Conservation (phyloP, 2,329 filamentous ascomycete species). For the Coleophoma cylindrospora region DNA sequence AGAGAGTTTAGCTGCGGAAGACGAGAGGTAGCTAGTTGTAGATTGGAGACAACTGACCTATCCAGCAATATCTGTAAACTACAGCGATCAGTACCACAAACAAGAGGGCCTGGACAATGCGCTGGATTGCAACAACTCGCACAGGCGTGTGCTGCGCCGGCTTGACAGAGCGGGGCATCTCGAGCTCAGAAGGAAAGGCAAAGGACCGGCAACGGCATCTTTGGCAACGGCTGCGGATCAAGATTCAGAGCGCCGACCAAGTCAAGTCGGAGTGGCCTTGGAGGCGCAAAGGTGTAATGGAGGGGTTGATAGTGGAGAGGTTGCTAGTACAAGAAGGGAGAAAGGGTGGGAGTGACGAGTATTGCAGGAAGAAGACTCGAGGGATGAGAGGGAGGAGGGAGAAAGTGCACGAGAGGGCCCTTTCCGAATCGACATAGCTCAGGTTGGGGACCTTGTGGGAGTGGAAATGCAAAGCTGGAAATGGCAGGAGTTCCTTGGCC, state of each 20-base stretch:
- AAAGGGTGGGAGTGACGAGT: too few species aligned
- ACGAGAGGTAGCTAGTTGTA: neutral
- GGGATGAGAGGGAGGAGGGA: neutral
- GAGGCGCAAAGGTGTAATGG: neutral
- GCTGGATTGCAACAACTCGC: conserved; percentile 6
- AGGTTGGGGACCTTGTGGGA: neutral
- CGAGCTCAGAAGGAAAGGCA: neutral
- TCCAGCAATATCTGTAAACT: conserved; percentile 24
- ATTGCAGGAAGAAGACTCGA: too few species aligned
- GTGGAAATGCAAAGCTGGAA: too few species aligned
- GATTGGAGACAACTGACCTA: conserved; percentile 11
- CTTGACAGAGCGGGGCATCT: conserved; percentile 1
- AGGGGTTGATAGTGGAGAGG: neutral
- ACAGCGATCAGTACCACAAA: conserved; percentile 15
- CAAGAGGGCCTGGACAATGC: conserved; percentile 14
- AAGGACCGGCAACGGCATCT: neutral
- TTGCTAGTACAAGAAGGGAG: neutral
- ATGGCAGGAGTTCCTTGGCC: too few species aligned
- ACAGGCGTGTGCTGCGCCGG: conserved; percentile 1
- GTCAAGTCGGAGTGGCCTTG: neutral
- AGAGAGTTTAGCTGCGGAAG: neutral
- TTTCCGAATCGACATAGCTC: neutral
- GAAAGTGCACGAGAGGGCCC: neutral
- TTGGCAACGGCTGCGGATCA: too few species aligned
- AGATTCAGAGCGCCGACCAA: neutral